Percentiles rank a stretch among this genome's conserved stretches.
These are phyloP conservation scores for Penicillium sp. DNA, from an alignment of 2,329 filamentous ascomycete genomes.

Conservation along the genomic window DNA sequence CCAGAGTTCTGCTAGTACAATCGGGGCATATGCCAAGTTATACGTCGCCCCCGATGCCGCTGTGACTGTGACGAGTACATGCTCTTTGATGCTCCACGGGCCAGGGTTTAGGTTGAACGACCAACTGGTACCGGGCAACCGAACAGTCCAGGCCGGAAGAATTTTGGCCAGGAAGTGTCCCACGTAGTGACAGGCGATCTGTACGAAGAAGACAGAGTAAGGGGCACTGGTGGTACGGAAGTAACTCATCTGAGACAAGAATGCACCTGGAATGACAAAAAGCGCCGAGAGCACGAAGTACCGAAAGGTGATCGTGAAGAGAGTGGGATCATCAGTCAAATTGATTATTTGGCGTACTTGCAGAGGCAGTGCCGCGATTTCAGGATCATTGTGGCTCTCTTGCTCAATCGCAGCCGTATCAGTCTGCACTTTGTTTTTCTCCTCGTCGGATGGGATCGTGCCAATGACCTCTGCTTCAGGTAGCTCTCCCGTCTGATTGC, in stretches of 20 bases:
- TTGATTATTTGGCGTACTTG: slow-evolving; percentile 59
- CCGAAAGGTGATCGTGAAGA: slow-evolving; percentile 60
- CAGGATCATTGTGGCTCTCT: slow-evolving; percentile 48
- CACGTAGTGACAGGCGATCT: slow-evolving; percentile 57
- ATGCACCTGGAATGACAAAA: slow-evolving; percentile 59
- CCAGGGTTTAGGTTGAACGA: slow-evolving; percentile 58
- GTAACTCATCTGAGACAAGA: slow-evolving; percentile 57
- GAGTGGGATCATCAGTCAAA: slow-evolving; percentile 56
- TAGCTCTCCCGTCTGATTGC: background rate
- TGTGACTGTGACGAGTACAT: slow-evolving; percentile 57
- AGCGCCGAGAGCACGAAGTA: slow-evolving; percentile 58
- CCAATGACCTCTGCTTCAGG: slow-evolving; percentile 1
- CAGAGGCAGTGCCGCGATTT: slow-evolving; percentile 54
- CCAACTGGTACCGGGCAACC: slow-evolving; percentile 49
- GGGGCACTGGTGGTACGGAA: slow-evolving; percentile 59
- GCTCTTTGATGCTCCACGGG: slow-evolving; percentile 59
- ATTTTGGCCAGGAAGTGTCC: slow-evolving; percentile 54
- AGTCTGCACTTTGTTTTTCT: slow-evolving; percentile 15
- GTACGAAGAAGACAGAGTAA: slow-evolving; percentile 63
- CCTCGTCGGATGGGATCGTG: slow-evolving; percentile 14
- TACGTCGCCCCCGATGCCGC: slow-evolving; percentile 55
- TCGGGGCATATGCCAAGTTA: slow-evolving; percentile 53
- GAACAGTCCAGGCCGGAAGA: slow-evolving; percentile 50
- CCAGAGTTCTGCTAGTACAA: slow-evolving; percentile 58
- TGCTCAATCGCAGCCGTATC: slow-evolving; percentile 25